Percentiles rank a stretch among this genome's conserved stretches.
phyloP scores from a whole-genome alignment of 331 rosid species.

The Quercus phellos region DNA sequence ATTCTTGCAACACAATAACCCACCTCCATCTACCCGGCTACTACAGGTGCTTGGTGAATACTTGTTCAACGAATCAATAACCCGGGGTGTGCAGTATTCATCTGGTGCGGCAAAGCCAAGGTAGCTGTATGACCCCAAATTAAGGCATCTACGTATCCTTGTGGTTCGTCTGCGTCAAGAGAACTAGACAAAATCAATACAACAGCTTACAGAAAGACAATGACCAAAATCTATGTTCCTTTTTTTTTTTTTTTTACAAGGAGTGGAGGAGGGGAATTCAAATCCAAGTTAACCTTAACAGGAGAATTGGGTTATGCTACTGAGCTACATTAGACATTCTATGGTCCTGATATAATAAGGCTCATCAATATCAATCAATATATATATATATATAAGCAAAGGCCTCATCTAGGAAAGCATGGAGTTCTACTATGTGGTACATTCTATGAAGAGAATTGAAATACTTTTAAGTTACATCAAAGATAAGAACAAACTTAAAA shows the following conservation, averaged over 20 bases:
- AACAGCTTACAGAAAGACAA: too few species aligned
- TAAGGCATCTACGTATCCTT: conserved; percentile 52
- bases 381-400: too few species aligned
- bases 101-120: conserved; percentile 81
- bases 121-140: conserved; percentile 76
- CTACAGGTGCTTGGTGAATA: conserved; percentile 77
- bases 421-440: accelerated
- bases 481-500: too few species aligned
- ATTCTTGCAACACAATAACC: background rate
- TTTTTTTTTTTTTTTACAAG: background rate
- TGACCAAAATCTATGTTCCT: background rate
- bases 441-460: too few species aligned
- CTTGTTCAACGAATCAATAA: conserved; percentile 45
- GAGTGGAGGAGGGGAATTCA: too few species aligned
- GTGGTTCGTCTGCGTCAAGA: conserved; percentile 48
- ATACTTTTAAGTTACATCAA: too few species aligned
- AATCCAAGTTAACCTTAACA: too few species aligned
- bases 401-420: too few species aligned
- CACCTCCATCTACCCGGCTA: conserved; percentile 68
- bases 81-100: conserved; percentile 78
- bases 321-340: too few species aligned
- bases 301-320: too few species aligned
- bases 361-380: too few species aligned
- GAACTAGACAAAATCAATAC: too few species aligned
- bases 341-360: background rate